Evolutionary conservation across 2,329 filamentous ascomycete species (phyloP), one percentile per base, ranked within the genome.

Genomic region (Lachnellula subtilissima): DNA sequence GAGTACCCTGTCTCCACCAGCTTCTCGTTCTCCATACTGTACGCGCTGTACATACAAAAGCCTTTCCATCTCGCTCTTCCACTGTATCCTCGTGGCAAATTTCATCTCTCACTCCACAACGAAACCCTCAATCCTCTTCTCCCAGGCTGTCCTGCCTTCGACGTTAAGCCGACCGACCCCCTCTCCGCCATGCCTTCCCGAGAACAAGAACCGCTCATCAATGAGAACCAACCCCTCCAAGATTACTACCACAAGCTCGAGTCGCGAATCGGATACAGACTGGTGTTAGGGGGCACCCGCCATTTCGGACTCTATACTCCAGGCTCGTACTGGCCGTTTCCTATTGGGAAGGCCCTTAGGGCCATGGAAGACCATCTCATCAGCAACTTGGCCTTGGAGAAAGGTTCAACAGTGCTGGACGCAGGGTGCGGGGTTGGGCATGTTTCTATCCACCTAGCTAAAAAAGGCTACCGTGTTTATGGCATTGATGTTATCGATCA

Each of bases 251-350:
- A 66, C 54, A 75, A 73, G 1, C 66, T 77, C 25, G 76, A 80
- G 59, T 76, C 73, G 1, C 67, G 74, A n/a, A 63, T 75, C 40
- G 75, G 74, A 1, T 77, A 77, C 53, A 63, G 69, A 28, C 57
- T 76, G 0, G 63, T 77, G 2, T 65, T 82, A 0, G 76, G 78
- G 9, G 75, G 73, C 37, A 77, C 76, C 2, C 71, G 76, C 3
- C 78, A 82, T 64, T 81, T 77, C 60, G 78, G 77, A 3, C 78
- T 73, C 62, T 82, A 75, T 63, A 69, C 73, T n/a, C 61, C 67
- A 37, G 75, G 73, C 55, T 75, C 73, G 9, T 71, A 72, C 54
- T 80, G 71, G 70, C 77, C 78, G 0, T 79, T 82, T 54, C 78
- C 78, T 1, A 64, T 81, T 12, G 63, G 65, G 14, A 64, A 56